These are phyloP conservation scores for Rutstroemia sp. DNA, from an alignment of 2,329 filamentous ascomycete genomes.

Conservation along the genomic window DNA sequence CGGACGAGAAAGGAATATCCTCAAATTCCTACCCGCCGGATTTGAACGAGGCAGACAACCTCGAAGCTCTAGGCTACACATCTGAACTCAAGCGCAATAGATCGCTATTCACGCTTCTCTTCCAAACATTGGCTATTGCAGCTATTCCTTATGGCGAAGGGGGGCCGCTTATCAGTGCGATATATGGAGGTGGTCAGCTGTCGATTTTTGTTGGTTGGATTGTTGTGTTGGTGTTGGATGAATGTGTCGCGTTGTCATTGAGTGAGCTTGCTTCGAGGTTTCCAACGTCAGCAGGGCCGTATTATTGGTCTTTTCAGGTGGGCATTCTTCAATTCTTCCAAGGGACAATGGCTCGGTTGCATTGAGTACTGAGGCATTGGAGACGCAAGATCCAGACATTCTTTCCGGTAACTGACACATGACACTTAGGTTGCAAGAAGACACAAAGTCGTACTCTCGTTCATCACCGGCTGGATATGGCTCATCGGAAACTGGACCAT, in stretches of 20 bases:
- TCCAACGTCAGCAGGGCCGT: slow-evolving; percentile 70
- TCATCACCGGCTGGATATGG: slow-evolving; percentile 70
- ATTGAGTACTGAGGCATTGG: background rate
- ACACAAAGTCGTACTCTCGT: slow-evolving; percentile 57
- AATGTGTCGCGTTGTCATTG: slow-evolving; percentile 63
- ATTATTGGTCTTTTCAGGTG: slow-evolving; percentile 71
- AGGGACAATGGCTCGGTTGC: too few relatives aligned
- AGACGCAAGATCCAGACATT: background rate
- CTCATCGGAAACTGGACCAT: slow-evolving; percentile 77
- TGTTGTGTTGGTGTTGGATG: slow-evolving; percentile 43
- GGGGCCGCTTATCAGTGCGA: slow-evolving; percentile 25
- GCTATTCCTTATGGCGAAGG: slow-evolving; percentile 47
- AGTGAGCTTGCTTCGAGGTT: slow-evolving; percentile 71
- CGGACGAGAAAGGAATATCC: background rate
- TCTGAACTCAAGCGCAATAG: slow-evolving; percentile 50
- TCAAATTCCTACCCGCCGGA: slow-evolving; percentile 1
- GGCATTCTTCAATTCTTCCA: background rate
- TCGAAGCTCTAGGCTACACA: slow-evolving; percentile 44
- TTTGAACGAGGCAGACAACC: slow-evolving; percentile 17
- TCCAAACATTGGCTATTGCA: slow-evolving; percentile 53
- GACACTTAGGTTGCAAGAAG: slow-evolving; percentile 40
- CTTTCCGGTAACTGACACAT: background rate
- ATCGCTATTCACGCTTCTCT: slow-evolving; percentile 51
- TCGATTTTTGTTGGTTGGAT: slow-evolving; percentile 52
- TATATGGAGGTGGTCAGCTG: slow-evolving; percentile 37